phyloP scores from a whole-genome alignment of 78 protist genomes.

The Creolimax fragrantissima region DNA sequence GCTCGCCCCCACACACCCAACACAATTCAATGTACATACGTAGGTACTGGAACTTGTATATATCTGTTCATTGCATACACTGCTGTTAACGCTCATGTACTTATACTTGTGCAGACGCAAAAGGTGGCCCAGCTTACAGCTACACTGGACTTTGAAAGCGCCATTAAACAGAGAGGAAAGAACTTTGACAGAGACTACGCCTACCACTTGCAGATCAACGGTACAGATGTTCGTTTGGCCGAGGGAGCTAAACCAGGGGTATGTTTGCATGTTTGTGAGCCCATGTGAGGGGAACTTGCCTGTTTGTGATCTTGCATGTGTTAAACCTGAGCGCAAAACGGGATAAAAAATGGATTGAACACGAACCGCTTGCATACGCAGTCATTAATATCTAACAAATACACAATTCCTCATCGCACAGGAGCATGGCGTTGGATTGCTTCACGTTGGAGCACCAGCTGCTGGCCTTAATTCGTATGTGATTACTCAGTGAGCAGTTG shows the following conservation, averaged over 20 bases:
- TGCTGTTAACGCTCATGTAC: no score
- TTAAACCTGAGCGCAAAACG: no score
- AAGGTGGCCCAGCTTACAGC: slow-evolving; percentile 30
- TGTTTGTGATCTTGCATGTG: background rate
- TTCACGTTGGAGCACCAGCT: slow-evolving; percentile 65
- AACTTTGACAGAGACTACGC: slow-evolving; percentile 37
- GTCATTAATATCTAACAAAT: no score
- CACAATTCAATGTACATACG: no score
- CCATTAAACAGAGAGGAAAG: slow-evolving; percentile 40
- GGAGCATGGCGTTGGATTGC: slow-evolving; percentile 2
- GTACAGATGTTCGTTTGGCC: background rate
- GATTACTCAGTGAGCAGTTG: background rate
- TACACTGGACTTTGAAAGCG: slow-evolving; percentile 33
- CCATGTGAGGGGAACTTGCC: background rate
- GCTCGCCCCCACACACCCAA: no score
- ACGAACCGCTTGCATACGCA: no score
- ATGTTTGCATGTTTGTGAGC: background rate
- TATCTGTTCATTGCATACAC: no score
- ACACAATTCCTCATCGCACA: no score
- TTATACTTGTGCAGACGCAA: slow-evolving; percentile 33
- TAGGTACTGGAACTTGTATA: no score
- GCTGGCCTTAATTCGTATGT: slow-evolving; percentile 63
- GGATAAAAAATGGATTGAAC: no score
- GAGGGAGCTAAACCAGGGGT: background rate
- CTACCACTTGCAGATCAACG: background rate